Percentiles rank a stretch among this genome's conserved stretches.
These are phyloP conservation scores for Prunus kanzakura DNA, from an alignment of 306 rosid genomes.

Conservation along the genomic window DNA sequence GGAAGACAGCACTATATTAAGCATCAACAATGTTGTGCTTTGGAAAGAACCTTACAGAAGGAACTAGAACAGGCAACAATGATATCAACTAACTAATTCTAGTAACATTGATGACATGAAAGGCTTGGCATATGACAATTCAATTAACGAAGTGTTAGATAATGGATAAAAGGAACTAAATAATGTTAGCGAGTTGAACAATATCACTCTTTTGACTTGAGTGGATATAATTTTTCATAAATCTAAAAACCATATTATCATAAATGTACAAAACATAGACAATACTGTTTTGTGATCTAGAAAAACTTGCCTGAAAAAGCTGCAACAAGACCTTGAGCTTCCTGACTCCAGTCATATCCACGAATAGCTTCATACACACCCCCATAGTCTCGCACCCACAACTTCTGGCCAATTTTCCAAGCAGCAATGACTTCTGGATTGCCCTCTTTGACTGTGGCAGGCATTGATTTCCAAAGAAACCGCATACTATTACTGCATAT, in stretches of 20 bases:
- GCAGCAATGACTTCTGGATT: constrained; percentile 64
- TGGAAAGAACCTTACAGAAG: not conserved
- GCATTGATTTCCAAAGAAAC: constrained; percentile 87
- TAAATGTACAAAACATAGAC: not conserved
- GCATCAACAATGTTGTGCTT: not conserved
- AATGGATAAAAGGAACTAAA: not conserved
- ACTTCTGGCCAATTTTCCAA: constrained; percentile 79
- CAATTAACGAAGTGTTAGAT: not conserved
- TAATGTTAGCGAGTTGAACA: not conserved
- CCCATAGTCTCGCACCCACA: constrained; percentile 68
- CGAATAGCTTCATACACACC: constrained; percentile 72
- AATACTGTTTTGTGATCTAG: not conserved
- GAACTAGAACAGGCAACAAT: not conserved
- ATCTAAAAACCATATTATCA: not conserved
- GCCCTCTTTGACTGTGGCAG: constrained; percentile 60
- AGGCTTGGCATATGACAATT: not conserved
- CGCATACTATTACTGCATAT: constrained; percentile 81
- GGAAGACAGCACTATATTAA: not conserved
- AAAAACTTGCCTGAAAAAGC: constrained; percentile 80
- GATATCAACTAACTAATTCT: not conserved
- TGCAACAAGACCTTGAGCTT: constrained; percentile 56
- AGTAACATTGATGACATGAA: not conserved
- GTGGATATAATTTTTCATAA: not conserved
- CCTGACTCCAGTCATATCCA: constrained; percentile 75
- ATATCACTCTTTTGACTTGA: not conserved